phyloP scores from a whole-genome alignment of 305 asterid species.

The Stenogyne calaminthoides region DNA sequence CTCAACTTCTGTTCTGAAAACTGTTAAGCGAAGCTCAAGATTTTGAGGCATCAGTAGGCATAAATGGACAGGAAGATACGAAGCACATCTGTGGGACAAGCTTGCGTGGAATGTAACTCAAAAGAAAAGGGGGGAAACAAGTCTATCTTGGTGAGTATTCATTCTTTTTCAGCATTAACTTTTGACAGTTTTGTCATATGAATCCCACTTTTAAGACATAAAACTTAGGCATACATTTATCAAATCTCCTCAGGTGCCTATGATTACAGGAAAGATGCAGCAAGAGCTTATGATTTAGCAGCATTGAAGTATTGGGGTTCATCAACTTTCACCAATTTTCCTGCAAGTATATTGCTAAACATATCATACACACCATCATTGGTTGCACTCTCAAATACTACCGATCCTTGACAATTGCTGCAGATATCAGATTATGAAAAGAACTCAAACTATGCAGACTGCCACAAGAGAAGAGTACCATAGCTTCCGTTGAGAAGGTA shows the following conservation, averaged over 20 bases:
- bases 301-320: constrained; percentile 76
- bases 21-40: constrained; percentile 68
- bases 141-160: constrained; percentile 67
- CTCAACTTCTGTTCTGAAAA: constrained; percentile 32
- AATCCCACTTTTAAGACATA: neutral
- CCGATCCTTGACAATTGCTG: constrained; percentile 16
- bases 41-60: constrained; percentile 68
- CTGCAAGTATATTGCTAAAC: constrained; percentile 36
- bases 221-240: constrained; percentile 3
- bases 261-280: constrained; percentile 75
- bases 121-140: constrained; percentile 76
- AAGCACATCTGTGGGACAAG: constrained; percentile 83
- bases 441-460: constrained; percentile 68
- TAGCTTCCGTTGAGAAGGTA: constrained; percentile 75
- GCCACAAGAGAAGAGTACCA: constrained; percentile 74
- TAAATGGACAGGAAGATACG: constrained; percentile 69
- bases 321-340: constrained; percentile 62
- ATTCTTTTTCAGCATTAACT: constrained; percentile 1
- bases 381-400: constrained; percentile 24
- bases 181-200: neutral
- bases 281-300: constrained; percentile 74
- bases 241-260: constrained; percentile 51
- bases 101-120: constrained; percentile 69
- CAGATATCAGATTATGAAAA: constrained; percentile 64
- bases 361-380: neutral